phyloP scores from a whole-genome alignment of 2,329 filamentous ascomycete species.

The Exophiala bonariae region DNA sequence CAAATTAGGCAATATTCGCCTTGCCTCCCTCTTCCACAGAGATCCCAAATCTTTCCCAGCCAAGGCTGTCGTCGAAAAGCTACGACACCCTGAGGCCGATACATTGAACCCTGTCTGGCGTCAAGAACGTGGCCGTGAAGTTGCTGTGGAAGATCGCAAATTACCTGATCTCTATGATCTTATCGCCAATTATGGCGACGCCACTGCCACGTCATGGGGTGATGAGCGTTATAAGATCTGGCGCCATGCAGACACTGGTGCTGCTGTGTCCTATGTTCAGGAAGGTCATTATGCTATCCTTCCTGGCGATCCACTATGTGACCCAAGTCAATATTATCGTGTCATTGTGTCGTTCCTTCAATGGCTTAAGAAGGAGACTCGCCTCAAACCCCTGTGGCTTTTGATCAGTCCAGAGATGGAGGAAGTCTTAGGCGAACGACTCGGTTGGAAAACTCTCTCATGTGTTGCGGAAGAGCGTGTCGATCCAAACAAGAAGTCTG shows the following conservation, averaged over 20 bases:
- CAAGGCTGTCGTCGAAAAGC: constrained; percentile 58
- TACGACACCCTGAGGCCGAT: constrained; percentile 86
- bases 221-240: constrained; percentile 87
- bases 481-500: constrained; percentile 68
- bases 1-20: constrained; percentile 82
- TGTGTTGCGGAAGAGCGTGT: constrained; percentile 88
- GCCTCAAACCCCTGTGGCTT: constrained; percentile 83
- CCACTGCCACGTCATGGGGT: constrained; percentile 90
- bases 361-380: constrained; percentile 69
- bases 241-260: constrained; percentile 76
- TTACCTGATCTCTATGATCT: constrained; percentile 79
- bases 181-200: constrained; percentile 93
- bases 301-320: constrained; percentile 84
- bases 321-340: constrained; percentile 70
- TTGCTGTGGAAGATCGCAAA: constrained; percentile 46
- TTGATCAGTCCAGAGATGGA: constrained; percentile 78
- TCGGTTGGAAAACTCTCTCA: constrained; percentile 85
- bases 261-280: constrained; percentile 79
- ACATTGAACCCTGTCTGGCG: constrained; percentile 70
- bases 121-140: constrained; percentile 46
- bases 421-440: constrained; percentile 73
- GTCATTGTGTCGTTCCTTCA: constrained; percentile 74
- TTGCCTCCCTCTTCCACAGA: constrained; percentile 82
- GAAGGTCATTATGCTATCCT: constrained; percentile 78
- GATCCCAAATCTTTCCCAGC: constrained; percentile 84